Conservation (phyloP, 345 rosid genomes). For the Citrus unshiu region DNA sequence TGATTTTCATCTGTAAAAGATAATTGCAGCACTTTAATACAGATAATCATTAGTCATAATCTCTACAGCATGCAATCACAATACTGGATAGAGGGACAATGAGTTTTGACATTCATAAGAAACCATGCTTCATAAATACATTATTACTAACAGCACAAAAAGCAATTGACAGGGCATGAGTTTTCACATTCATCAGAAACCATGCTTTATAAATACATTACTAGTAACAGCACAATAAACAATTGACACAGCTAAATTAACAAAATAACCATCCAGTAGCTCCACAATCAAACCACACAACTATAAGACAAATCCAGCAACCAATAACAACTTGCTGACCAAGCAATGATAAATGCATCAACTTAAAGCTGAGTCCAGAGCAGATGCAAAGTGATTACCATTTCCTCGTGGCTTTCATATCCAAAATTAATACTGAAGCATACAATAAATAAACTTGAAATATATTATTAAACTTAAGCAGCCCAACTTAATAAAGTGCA, state of each 20-base stretch:
- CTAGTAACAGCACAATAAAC: not conserved
- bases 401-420: not conserved
- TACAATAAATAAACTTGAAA: not conserved
- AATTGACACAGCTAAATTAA: not conserved
- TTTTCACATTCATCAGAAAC: not conserved
- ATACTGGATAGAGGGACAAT: not conserved
- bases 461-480: not conserved
- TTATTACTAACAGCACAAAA: not conserved
- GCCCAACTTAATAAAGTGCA: not conserved
- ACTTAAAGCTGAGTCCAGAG: not conserved
- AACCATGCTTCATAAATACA: not conserved
- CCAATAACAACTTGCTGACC: not conserved
- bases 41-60: not conserved
- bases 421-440: not conserved
- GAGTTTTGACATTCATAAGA: not conserved
- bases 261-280: not conserved
- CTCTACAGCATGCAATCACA: constrained; percentile 2
- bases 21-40: not conserved
- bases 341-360: not conserved
- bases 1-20: constrained; percentile 8
- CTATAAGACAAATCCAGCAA: not conserved
- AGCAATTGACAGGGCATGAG: not conserved
- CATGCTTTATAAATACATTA: not conserved
- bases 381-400: not conserved
- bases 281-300: not conserved